phyloP scores from a whole-genome alignment of 768 basidiomycete species.

The Trametes cinnabarina region DNA sequence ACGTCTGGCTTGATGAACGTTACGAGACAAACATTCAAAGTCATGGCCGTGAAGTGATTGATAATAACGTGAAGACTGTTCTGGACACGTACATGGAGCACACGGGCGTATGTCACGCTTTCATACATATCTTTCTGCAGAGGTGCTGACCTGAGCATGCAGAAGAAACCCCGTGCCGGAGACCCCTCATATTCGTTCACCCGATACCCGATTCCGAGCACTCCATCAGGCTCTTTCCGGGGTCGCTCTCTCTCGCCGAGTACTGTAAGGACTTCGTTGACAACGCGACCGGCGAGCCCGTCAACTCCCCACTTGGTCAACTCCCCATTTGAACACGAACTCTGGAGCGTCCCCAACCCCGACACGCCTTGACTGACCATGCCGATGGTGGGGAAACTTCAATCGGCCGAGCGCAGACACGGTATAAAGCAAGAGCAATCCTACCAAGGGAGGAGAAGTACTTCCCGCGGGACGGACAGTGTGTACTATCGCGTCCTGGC shows the following conservation, averaged over 20 bases:
- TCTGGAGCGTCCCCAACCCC: neutral
- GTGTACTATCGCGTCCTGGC: neutral
- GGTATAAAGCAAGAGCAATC: neutral
- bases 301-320: neutral
- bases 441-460: neutral
- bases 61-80: too few relatives aligned
- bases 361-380: neutral
- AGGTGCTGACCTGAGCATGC: neutral
- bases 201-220: neutral
- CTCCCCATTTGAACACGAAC: neutral
- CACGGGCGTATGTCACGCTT: too few relatives aligned
- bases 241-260: neutral
- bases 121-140: too few relatives aligned
- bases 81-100: too few relatives aligned
- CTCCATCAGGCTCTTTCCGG: neutral
- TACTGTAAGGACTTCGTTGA: conserved; percentile 8
- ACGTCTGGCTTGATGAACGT: too few relatives aligned
- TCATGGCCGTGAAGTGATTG: too few relatives aligned
- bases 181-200: neutral
- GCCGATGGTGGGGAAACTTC: neutral
- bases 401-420: neutral
- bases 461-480: neutral
- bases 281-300: neutral
- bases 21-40: too few relatives aligned
- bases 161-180: neutral